These are phyloP conservation scores for Tylopilus vinaceipallidus DNA, from an alignment of 768 basidiomycete species.

Conservation along the genomic window DNA sequence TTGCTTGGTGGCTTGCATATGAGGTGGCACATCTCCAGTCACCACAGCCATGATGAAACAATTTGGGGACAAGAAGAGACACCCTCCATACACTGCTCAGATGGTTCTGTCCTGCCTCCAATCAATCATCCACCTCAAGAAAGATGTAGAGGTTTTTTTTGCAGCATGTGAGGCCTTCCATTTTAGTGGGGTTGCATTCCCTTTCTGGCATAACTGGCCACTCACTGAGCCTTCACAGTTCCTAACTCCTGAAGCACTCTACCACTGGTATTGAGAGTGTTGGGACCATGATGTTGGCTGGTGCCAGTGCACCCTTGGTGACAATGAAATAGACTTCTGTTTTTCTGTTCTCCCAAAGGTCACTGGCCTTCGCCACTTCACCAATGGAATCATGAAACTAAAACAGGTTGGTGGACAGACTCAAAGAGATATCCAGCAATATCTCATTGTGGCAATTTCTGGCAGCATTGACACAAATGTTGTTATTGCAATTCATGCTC, in stretches of 20 bases:
- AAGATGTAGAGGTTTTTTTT: neutral
- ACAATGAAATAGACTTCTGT: constrained; percentile 7
- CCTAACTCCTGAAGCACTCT: neutral
- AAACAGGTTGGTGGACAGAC: constrained; percentile 42
- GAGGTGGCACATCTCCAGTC: neutral
- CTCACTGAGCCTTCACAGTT: neutral
- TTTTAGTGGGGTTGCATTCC: neutral
- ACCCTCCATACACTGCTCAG: neutral
- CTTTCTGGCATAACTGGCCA: neutral
- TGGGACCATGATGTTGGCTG: neutral
- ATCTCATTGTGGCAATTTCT: constrained; percentile 35
- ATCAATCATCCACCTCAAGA: neutral
- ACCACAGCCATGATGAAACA: neutral
- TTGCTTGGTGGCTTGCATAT: neutral
- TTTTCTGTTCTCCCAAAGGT: constrained; percentile 2
- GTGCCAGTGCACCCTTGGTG: neutral
- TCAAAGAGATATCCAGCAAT: constrained; percentile 37
- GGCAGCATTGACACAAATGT: constrained; percentile 31
- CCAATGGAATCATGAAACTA: constrained; percentile 37
- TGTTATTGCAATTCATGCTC: constrained; percentile 32
- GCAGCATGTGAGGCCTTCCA: neutral
- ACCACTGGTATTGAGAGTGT: neutral
- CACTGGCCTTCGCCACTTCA: constrained; percentile 37
- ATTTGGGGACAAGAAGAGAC: neutral
- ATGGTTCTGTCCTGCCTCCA: neutral